A percentile compares a stretch with the other conserved stretches of the same genome.
Conservation (phyloP, 192 early-diverging fungal species). For the Linnemannia zychae region DNA sequence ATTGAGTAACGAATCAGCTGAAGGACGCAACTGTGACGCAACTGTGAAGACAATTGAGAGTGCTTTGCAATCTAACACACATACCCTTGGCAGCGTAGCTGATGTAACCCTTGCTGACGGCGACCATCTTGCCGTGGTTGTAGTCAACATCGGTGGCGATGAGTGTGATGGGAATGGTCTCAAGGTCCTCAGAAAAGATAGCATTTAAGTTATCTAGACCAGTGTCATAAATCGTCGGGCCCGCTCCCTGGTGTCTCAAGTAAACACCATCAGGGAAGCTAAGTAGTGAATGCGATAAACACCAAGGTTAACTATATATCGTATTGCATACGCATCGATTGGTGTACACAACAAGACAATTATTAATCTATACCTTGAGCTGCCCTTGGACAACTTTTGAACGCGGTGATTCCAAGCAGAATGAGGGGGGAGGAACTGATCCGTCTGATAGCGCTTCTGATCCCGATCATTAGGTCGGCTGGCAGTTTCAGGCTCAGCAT, state of each 20-base stretch:
- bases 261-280: conserved; percentile 62
- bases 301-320: background rate
- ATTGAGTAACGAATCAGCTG: background rate
- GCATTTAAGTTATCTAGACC: conserved; percentile 54
- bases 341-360: background rate
- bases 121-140: conserved; percentile 56
- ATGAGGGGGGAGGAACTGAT: conserved; percentile 49
- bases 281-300: background rate
- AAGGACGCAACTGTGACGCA: background rate
- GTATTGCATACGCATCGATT: background rate
- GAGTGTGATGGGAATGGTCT: conserved; percentile 58
- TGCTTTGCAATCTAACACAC: background rate
- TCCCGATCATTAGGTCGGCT: conserved; percentile 33
- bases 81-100: conserved; percentile 64
- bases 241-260: conserved; percentile 35
- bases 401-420: conserved; percentile 57
- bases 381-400: conserved; percentile 50
- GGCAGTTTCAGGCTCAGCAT: conserved; percentile 23
- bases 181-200: conserved; percentile 55
- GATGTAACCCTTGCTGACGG: conserved; percentile 60
- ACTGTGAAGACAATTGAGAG: background rate
- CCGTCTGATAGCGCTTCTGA: conserved; percentile 49
- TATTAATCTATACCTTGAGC: conserved; percentile 30
- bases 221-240: conserved; percentile 39
- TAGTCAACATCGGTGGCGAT: conserved; percentile 61